These are phyloP conservation scores for Erysimum cheiri DNA, from an alignment of 441 rosid species.

Conservation along the genomic window DNA sequence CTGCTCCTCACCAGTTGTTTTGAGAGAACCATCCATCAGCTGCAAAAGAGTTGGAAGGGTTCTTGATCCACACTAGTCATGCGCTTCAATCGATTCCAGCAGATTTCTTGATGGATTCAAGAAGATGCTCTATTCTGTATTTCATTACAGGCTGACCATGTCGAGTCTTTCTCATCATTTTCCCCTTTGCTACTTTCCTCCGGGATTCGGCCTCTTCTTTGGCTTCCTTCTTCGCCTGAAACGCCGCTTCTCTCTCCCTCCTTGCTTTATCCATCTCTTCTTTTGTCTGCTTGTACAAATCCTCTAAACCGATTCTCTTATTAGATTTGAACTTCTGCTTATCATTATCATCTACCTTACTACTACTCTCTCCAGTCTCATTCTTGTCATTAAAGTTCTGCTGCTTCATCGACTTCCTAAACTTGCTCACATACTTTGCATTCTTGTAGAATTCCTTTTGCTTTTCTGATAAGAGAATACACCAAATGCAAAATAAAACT, in stretches of 20 bases:
- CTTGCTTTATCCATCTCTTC: constrained; percentile 77
- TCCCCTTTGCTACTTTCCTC: constrained; percentile 66
- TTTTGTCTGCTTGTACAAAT: constrained; percentile 66
- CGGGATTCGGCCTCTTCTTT: constrained; percentile 70
- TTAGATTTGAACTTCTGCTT: constrained; percentile 46
- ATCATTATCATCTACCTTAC: constrained; percentile 36
- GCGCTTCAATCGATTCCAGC: constrained; percentile 26
- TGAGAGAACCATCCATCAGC: constrained; percentile 2
- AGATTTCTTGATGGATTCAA: constrained; percentile 69
- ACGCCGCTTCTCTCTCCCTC: constrained; percentile 68
- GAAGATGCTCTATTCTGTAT: constrained; percentile 81
- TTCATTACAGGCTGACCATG: constrained; percentile 93
- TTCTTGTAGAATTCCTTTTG: constrained; percentile 84
- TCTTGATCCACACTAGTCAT: constrained; percentile 15
- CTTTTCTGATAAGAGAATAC: constrained; percentile 53
- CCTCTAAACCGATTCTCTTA: constrained; percentile 52
- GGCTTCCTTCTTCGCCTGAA: constrained; percentile 73
- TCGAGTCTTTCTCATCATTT: constrained; percentile 77
- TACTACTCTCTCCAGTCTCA: constrained; percentile 43
- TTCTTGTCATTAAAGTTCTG: constrained; percentile 48
- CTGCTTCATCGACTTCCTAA: constrained; percentile 66
- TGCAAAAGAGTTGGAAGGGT: background rate
- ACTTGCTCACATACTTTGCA: constrained; percentile 82
- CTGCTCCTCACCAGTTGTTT: background rate
- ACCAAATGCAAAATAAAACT: background rate